A percentile compares a stretch with the other conserved stretches of the same genome.
These are phyloP conservation scores for Fusarium sp. DNA, from an alignment of 2,329 filamentous ascomycete genomes.

Conservation along the genomic window DNA sequence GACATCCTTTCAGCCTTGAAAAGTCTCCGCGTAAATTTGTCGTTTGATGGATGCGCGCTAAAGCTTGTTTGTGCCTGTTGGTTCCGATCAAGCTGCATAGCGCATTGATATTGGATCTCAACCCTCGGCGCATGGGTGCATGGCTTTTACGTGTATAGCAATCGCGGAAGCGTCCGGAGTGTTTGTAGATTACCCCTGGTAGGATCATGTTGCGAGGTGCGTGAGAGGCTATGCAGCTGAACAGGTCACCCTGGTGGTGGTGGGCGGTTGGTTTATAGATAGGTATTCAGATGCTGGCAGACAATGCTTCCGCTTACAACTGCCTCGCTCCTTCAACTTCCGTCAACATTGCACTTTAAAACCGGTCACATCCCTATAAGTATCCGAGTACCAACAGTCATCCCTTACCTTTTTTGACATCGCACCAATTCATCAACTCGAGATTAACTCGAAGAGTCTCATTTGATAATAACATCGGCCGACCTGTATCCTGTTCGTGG, in stretches of 20 bases:
- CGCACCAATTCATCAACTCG: no score
- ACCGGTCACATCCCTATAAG: no score
- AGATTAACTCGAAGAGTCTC: no score
- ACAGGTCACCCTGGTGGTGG: conserved; percentile 8
- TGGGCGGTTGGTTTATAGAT: not conserved
- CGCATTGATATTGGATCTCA: conserved; percentile 7
- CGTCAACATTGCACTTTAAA: not conserved
- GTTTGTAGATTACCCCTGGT: not conserved
- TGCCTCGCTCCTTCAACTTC: conserved; percentile 6
- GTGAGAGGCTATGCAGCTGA: conserved; percentile 9
- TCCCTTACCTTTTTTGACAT: no score
- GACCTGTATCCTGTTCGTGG: no score
- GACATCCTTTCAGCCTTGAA: not conserved
- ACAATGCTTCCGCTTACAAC: conserved; percentile 21
- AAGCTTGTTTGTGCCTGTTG: conserved; percentile 9
- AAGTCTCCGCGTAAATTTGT: not conserved
- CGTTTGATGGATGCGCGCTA: not conserved
- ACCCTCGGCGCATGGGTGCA: conserved; percentile 8
- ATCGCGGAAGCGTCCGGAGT: not conserved
- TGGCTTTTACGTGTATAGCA: conserved; percentile 1
- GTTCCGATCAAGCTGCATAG: conserved; percentile 10
- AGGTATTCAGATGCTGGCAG: not conserved
- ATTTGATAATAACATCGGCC: no score
- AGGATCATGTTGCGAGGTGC: not conserved
- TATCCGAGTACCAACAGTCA: no score